Conservation (phyloP, 2,329 filamentous ascomycete species). For the Tricladium varicosporioides region DNA sequence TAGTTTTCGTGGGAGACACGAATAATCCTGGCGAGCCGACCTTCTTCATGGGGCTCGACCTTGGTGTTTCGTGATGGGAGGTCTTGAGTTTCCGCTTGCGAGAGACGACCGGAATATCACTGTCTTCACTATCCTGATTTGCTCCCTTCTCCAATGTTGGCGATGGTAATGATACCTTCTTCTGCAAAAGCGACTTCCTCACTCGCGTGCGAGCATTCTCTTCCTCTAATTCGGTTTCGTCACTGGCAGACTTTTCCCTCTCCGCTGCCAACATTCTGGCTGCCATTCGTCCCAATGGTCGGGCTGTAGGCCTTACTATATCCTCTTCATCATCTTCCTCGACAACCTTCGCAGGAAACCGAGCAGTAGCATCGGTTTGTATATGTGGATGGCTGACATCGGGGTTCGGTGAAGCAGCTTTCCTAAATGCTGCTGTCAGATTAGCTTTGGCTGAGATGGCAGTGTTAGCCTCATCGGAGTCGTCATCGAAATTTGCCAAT, state of each 20-base stretch:
- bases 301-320: conserved; percentile 51
- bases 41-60: conserved; percentile 18
- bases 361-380: conserved; percentile 1
- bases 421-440: conserved; percentile 15
- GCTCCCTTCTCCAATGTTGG: conserved; percentile 34
- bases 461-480: conserved; percentile 40
- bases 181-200: conserved; percentile 41
- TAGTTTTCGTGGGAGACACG: conserved; percentile 37
- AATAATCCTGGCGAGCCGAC: conserved; percentile 39
- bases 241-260: conserved; percentile 15
- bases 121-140: conserved; percentile 33
- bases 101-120: conserved; percentile 21
- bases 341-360: conserved; percentile 4
- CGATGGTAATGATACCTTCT: conserved; percentile 30
- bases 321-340: conserved; percentile 48
- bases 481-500: conserved; percentile 49
- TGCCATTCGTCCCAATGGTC: conserved; percentile 63
- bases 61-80: conserved; percentile 22
- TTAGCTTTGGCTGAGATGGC: conserved; percentile 21
- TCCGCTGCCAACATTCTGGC: conserved; percentile 54
- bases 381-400: not conserved
- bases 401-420: conserved; percentile 13
- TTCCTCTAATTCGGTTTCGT: conserved; percentile 13
- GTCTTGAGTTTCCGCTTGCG: conserved; percentile 29
- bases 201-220: conserved; percentile 41